These are phyloP conservation scores for Malus asiatica DNA, from an alignment of 306 rosid species.

Conservation along the genomic window DNA sequence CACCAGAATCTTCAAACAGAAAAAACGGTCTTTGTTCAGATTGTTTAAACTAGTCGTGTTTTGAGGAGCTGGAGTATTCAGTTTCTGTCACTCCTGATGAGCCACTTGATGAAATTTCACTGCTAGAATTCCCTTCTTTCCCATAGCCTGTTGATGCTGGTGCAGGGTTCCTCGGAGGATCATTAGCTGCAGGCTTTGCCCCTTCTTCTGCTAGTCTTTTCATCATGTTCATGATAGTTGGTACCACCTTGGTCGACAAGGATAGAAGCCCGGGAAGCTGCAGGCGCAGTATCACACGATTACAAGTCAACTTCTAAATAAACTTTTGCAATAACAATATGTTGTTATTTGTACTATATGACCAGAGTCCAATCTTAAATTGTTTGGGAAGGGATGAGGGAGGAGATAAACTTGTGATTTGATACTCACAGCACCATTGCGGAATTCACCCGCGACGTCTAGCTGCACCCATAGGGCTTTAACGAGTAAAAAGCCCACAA, in stretches of 20 bases:
- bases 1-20: conserved; percentile 26
- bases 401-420: background rate
- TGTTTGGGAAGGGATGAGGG: background rate
- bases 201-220: conserved; percentile 84
- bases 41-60: conserved; percentile 38
- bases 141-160: conserved; percentile 22
- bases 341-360: background rate
- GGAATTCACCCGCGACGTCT: conserved; percentile 65
- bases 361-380: background rate
- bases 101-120: conserved; percentile 40
- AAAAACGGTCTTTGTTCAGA: conserved; percentile 5
- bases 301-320: conserved; percentile 1
- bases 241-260: conserved; percentile 65
- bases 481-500: conserved; percentile 56
- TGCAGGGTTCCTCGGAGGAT: conserved; percentile 41
- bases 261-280: conserved; percentile 92
- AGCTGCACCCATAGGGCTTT: conserved; percentile 96
- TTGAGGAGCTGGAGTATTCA: conserved; percentile 33
- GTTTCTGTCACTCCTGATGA: conserved; percentile 59
- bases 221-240: conserved; percentile 70
- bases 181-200: conserved; percentile 30
- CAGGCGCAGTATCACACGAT: conserved; percentile 1
- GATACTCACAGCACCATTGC: conserved; percentile 75
- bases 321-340: background rate
- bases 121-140: conserved; percentile 31